Evolutionary conservation across 140 eudicot species (phyloP).

Genomic region (Ambrosia hybrid): DNA sequence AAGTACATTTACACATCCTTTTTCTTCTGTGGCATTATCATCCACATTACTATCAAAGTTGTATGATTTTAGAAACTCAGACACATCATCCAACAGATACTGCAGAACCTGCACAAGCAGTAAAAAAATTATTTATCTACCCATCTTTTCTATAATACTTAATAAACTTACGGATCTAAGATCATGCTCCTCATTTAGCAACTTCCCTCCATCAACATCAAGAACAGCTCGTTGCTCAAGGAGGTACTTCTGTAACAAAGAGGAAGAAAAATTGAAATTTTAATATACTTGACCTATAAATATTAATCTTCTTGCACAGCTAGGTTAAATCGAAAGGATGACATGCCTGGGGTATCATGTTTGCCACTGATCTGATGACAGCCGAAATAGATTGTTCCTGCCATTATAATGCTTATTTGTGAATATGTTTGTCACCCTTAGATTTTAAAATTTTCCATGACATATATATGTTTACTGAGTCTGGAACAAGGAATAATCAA

Average conservation of each 20-base stretch:
- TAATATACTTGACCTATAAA: not conserved
- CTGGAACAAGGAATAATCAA: not conserved
- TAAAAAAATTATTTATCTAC: not conserved
- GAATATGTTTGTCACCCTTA: not conserved
- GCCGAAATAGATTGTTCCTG: conserved; percentile 97
- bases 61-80: conserved; percentile 66
- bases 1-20: conserved; percentile 66
- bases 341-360: conserved; percentile 92
- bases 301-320: not conserved
- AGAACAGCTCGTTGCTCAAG: conserved; percentile 91
- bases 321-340: conserved; percentile 17
- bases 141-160: not conserved
- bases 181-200: conserved; percentile 94
- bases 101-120: conserved; percentile 73
- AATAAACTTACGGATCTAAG: conserved; percentile 69
- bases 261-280: conserved; percentile 5
- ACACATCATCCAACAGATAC: conserved; percentile 83
- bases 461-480: not conserved
- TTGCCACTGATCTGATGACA: conserved; percentile 83
- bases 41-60: conserved; percentile 37
- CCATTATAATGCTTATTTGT: conserved; percentile 27
- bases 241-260: conserved; percentile 66
- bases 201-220: conserved; percentile 82
- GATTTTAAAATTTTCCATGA: not conserved
- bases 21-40: conserved; percentile 33